These are phyloP conservation scores for Ammopiptanthus mongolicus DNA, from an alignment of 306 rosid species.

Conservation along the genomic window DNA sequence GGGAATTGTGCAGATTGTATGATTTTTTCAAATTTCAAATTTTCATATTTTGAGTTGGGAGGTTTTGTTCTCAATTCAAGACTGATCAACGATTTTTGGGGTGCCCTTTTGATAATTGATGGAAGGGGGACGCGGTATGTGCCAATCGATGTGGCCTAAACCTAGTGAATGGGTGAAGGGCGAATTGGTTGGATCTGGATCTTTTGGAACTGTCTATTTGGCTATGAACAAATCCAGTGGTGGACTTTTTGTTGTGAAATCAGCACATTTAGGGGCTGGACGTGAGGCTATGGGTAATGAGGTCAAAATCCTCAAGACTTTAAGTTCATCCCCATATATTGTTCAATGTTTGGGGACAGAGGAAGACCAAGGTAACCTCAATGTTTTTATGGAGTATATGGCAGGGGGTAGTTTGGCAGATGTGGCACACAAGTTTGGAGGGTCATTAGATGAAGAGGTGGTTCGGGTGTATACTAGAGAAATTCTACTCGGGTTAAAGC, in stretches of 20 bases:
- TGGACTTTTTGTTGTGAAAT: constrained; percentile 56
- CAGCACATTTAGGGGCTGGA: constrained; percentile 32
- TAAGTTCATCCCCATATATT: constrained; percentile 37
- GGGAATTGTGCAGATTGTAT: not conserved
- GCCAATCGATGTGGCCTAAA: constrained; percentile 7
- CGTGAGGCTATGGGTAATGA: constrained; percentile 35
- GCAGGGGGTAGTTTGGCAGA: constrained; percentile 63
- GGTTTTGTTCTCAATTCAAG: not conserved
- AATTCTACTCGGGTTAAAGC: constrained; percentile 40
- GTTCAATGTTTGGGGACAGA: constrained; percentile 50
- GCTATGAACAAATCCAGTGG: constrained; percentile 54
- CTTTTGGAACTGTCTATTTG: constrained; percentile 58
- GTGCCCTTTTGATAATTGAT: not conserved
- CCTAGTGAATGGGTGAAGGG: constrained; percentile 55
- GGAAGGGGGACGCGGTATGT: not conserved
- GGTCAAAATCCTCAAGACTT: constrained; percentile 32
- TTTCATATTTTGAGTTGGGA: constrained; percentile 15
- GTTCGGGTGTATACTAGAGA: constrained; percentile 51
- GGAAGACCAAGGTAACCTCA: constrained; percentile 14
- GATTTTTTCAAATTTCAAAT: not conserved
- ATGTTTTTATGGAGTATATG: constrained; percentile 65
- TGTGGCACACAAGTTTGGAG: constrained; percentile 48
- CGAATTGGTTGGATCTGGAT: constrained; percentile 52
- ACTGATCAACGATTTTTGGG: not conserved
- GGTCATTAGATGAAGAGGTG: constrained; percentile 48